These are phyloP conservation scores for Russula compacta DNA, from an alignment of 768 basidiomycete genomes.

Conservation along the genomic window DNA sequence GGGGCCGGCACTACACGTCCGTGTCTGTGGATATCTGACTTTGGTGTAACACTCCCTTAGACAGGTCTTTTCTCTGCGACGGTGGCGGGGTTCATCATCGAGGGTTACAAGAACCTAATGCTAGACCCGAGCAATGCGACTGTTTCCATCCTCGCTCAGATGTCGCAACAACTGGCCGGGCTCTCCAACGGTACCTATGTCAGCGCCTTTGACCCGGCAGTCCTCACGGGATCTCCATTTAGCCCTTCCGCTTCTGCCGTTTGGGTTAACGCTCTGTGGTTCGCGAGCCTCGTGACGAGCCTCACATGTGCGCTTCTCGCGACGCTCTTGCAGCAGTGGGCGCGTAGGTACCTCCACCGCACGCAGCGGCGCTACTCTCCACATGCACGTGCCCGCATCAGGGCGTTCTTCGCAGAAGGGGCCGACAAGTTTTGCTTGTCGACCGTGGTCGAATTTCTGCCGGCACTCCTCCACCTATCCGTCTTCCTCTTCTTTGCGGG, in stretches of 20 bases:
- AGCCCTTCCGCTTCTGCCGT: background rate
- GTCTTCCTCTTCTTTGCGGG: background rate
- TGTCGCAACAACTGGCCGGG: background rate
- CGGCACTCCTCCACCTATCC: background rate
- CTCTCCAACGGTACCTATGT: background rate
- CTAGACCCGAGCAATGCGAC: background rate
- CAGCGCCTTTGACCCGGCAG: background rate
- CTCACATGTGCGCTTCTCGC: background rate
- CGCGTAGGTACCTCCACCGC: background rate
- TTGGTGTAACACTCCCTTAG: too few relatives aligned
- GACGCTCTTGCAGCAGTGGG: background rate
- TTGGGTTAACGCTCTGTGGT: background rate
- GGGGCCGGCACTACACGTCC: background rate
- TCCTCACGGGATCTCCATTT: background rate
- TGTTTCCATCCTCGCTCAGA: background rate
- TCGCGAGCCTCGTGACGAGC: background rate
- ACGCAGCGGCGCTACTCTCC: background rate
- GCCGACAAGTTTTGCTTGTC: background rate
- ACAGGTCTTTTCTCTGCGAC: background rate
- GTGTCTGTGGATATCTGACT: too few relatives aligned
- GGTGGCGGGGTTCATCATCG: background rate
- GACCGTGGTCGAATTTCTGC: background rate
- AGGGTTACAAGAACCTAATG: background rate
- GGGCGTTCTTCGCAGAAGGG: background rate
- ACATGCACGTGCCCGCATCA: background rate